Evolutionary conservation across 192 early-diverging fungal genomes (phyloP), one percentile per base, ranked within the genome.

Genomic region (Podila epicladia): DNA sequence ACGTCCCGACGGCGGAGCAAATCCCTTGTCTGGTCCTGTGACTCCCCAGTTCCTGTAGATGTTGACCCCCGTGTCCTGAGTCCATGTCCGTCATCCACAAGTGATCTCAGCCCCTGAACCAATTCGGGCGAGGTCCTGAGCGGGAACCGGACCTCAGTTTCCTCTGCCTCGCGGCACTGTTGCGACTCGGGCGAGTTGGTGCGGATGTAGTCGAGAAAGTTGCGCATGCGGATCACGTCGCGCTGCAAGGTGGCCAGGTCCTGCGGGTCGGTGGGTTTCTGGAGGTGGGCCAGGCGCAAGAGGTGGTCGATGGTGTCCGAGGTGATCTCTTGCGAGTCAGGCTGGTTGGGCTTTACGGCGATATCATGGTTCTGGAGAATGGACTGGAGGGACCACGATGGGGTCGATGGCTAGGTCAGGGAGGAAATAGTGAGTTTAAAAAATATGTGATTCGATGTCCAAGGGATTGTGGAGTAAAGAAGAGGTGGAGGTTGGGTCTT

Each of bases 61-160:
- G 31, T 31, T 20, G 29, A 31, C 3, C 41, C 41, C 28, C 77
- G 60, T 31, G 72, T 62, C 22, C 55, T 51, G 7, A 80, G 29
- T 2, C 77, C 77, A 5, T 51, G 31, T 2, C 77, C 77, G 61
- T 80, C 77, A 65, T 80, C 77, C 4, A 80, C 77, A 65, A 80
- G 48, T 1, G 77, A 80, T 24, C 75, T 67, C 26, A 79, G 26
- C 19, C 38, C 71, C 19, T 71, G 65, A 5, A 79, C 60, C 1
- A 64, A 13, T 3, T 55, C 31, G 62, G 37, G 69, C 2, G 45
- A 20, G 28, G 60, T 59, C 48, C 48, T 65, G 49, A 29, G 59
- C 24, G 59, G 59, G 19, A 28, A 33, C 53, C 62, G 20, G n/a
- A 35, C 20, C 62, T 63, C 33, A 17, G 24, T 29, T 5, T 24